These are phyloP conservation scores for Acanthamoeba royreba DNA, from an alignment of 208 protist genomes.

Conservation along the genomic window DNA sequence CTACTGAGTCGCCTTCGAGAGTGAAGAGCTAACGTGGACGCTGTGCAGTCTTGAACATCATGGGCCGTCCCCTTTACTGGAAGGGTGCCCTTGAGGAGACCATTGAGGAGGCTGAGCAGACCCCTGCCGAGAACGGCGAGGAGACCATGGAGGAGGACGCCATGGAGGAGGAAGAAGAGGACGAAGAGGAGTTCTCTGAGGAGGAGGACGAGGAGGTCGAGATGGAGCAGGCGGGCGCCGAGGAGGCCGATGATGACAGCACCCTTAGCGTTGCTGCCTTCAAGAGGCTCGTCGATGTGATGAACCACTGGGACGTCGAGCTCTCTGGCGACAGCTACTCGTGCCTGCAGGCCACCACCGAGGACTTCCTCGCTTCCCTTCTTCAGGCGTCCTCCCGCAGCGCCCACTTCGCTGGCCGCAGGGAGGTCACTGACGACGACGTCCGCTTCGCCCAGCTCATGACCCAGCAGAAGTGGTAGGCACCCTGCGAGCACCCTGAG, in stretches of 20 bases:
- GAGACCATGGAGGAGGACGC: background rate
- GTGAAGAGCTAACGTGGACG: background rate
- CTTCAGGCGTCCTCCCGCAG: background rate
- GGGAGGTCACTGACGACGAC: background rate
- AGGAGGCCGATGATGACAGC: constrained; percentile 8
- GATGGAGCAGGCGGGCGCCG: background rate
- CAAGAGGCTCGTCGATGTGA: background rate
- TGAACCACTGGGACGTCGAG: background rate
- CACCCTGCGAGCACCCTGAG: background rate
- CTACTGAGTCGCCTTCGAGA: background rate
- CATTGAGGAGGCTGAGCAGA: background rate
- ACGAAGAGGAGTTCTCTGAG: background rate
- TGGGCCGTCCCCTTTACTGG: constrained; percentile 26
- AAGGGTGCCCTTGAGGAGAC: background rate
- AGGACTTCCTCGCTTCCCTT: background rate
- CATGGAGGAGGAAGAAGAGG: constrained; percentile 11
- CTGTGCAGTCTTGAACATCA: background rate
- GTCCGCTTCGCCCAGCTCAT: constrained; percentile 17
- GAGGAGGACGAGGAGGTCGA: constrained; percentile 14
- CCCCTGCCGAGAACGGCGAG: background rate
- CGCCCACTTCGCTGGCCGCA: background rate
- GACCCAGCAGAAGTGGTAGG: constrained; percentile 20
- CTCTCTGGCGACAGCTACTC: background rate
- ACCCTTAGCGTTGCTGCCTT: background rate
- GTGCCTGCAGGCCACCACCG: background rate